These are phyloP conservation scores for Rubia yunnanensis DNA, from an alignment of 257 asterid genomes.

Conservation along the genomic window DNA sequence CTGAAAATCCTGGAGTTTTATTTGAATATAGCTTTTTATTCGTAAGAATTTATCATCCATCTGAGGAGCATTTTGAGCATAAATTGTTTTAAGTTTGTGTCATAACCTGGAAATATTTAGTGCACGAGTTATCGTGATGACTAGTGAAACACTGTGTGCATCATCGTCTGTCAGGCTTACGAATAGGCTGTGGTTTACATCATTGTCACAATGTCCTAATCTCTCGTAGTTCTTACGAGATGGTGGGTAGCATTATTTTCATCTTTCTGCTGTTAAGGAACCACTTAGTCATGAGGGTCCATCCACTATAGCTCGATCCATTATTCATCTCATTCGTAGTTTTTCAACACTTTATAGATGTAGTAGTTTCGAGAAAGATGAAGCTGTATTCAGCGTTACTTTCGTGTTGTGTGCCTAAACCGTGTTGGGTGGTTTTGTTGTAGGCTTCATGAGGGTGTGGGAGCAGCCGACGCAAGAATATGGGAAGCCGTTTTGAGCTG, in stretches of 20 bases:
- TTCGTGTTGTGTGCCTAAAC: not conserved
- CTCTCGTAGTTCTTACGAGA: not conserved
- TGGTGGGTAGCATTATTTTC: not conserved
- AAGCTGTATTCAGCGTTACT: not conserved
- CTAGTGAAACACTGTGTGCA: not conserved
- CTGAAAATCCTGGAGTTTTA: not conserved
- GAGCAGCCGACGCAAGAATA: slow-evolving; percentile 66
- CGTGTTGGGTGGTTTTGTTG: slow-evolving; percentile 12
- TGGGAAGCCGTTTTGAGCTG: slow-evolving; percentile 51
- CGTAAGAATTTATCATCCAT: not conserved
- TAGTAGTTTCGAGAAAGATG: not conserved
- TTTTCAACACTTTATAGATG: not conserved
- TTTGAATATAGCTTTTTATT: not conserved
- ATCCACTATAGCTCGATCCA: not conserved
- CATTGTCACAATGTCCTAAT: not conserved
- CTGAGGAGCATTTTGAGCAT: not conserved
- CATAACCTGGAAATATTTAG: not conserved
- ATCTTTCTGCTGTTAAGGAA: too few species aligned
- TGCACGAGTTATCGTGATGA: not conserved
- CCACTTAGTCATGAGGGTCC: not conserved
- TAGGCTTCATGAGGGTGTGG: slow-evolving; percentile 57
- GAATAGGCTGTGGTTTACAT: not conserved
- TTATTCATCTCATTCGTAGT: not conserved
- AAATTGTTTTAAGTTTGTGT: not conserved
- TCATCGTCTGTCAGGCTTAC: not conserved